A percentile compares a stretch with the other conserved stretches of the same genome.
Conservation (phyloP, 1,284 basidiomycete species). For the Exsudoporus floridanus region DNA sequence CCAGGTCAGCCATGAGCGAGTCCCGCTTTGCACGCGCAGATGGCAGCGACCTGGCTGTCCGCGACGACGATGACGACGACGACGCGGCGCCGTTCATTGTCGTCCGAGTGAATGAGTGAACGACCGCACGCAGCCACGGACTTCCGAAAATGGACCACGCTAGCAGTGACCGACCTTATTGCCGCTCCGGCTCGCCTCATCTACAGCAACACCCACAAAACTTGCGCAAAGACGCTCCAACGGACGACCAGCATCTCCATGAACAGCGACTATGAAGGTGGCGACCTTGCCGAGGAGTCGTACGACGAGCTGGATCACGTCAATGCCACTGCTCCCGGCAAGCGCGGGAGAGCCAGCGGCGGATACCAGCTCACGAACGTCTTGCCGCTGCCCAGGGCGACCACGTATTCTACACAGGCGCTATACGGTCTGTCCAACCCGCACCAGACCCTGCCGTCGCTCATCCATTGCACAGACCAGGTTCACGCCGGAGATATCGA, state of each 20-base stretch:
- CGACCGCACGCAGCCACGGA: too few relatives aligned
- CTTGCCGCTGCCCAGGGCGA: slow-evolving; percentile 59
- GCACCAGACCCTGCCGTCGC: neutral
- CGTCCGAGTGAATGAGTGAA: too few relatives aligned
- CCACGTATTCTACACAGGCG: slow-evolving; percentile 66
- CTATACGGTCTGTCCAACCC: slow-evolving; percentile 49
- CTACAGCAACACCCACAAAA: slow-evolving; percentile 16
- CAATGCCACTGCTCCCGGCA: slow-evolving; percentile 18
- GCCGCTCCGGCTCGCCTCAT: too few relatives aligned
- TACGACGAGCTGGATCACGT: slow-evolving; percentile 21
- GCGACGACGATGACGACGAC: slow-evolving; percentile 27
- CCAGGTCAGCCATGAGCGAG: slow-evolving; percentile 63
- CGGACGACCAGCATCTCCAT: neutral
- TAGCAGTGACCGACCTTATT: too few relatives aligned
- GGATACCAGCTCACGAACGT: slow-evolving; percentile 55
- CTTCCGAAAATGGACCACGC: slow-evolving; percentile 9
- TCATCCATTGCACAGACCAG: slow-evolving; percentile 48
- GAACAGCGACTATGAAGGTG: slow-evolving; percentile 24
- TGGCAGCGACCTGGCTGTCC: slow-evolving; percentile 7
- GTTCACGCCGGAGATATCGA: slow-evolving; percentile 58
- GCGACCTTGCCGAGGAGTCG: slow-evolving; percentile 9
- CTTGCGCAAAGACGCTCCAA: neutral
- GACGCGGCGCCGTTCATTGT: slow-evolving; percentile 11
- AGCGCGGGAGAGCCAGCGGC: slow-evolving; percentile 11
- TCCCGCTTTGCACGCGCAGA: slow-evolving; percentile 49